A percentile compares a stretch with the other conserved stretches of the same genome.
These are phyloP conservation scores for Candida boleticola DNA, from an alignment of 805 yeast genomes.

Conservation along the genomic window DNA sequence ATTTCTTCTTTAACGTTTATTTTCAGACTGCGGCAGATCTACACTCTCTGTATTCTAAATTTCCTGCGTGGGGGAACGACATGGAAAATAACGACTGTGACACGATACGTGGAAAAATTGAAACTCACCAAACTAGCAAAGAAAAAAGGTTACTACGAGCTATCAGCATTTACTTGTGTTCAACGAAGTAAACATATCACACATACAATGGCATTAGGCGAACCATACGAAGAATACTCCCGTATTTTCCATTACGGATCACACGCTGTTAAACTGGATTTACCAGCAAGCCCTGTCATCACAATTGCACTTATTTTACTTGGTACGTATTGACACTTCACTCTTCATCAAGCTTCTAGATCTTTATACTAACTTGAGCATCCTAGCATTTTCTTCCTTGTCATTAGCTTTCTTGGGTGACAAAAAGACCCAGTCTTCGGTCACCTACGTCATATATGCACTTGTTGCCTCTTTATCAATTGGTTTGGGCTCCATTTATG, in stretches of 20 bases:
- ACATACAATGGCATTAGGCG: slow-evolving; percentile 20
- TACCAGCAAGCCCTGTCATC: slow-evolving; percentile 12
- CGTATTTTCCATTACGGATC: slow-evolving; percentile 19
- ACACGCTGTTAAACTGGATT: slow-evolving; percentile 16
- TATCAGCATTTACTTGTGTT: no score
- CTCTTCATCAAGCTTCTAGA: not conserved
- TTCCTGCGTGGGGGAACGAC: no score
- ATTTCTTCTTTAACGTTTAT: no score
- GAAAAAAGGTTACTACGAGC: no score
- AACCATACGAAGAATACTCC: slow-evolving; percentile 25
- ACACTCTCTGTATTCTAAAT: no score
- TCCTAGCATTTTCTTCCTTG: slow-evolving; percentile 27
- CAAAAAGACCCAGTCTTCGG: slow-evolving; percentile 21
- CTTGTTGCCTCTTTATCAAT: slow-evolving; percentile 35
- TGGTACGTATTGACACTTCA: slow-evolving; percentile 16
- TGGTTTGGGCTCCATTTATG: slow-evolving; percentile 35
- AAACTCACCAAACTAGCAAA: no score
- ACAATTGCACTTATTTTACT: slow-evolving; percentile 22
- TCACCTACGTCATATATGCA: slow-evolving; percentile 27
- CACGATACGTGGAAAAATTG: no score
- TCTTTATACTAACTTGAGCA: slow-evolving; percentile 19
- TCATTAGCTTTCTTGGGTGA: slow-evolving; percentile 28
- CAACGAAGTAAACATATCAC: no score
- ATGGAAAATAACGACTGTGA: no score
- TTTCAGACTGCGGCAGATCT: no score